Evolutionary conservation across 495 filamentous ascomycete species (phyloP).

Genomic region (Lophiotrema nucula): DNA sequence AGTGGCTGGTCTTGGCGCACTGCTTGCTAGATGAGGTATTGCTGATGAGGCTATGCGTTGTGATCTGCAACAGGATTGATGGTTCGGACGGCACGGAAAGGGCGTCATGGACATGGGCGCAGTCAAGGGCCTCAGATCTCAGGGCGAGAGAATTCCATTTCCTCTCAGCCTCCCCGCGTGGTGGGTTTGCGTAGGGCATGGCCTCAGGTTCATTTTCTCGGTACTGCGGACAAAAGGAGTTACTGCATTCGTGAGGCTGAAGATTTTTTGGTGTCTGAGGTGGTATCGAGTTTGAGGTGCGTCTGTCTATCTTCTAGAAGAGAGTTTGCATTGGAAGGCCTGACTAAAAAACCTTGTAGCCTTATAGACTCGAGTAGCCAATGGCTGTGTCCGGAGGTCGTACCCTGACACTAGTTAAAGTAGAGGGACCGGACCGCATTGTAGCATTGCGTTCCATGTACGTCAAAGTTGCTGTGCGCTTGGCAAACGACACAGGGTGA

Average conservation of each 20-base stretch:
- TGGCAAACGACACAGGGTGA: background rate
- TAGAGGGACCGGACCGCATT: background rate
- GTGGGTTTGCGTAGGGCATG: background rate
- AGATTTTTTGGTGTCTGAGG: background rate
- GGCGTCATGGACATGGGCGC: no score
- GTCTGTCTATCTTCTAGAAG: constrained; percentile 17
- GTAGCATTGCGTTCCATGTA: constrained; percentile 27
- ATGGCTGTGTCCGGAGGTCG: background rate
- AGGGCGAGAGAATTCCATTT: background rate
- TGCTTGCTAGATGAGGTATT: no score
- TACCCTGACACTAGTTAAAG: background rate
- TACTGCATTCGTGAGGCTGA: background rate
- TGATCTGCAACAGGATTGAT: background rate
- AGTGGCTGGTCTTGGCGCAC: no score
- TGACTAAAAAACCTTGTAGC: constrained; percentile 12
- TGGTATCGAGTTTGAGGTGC: constrained; percentile 1
- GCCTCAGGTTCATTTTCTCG: background rate
- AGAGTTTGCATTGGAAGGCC: constrained; percentile 2
- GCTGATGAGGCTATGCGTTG: no score
- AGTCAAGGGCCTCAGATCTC: background rate
- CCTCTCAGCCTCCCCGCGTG: background rate
- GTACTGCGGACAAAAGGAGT: background rate
- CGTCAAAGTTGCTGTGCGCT: constrained; percentile 5
- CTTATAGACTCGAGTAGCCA: constrained; percentile 4
- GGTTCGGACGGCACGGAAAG: background rate